These are phyloP conservation scores for Metschnikowia reukaufii DNA, from an alignment of 805 yeast genomes.

Conservation along the genomic window DNA sequence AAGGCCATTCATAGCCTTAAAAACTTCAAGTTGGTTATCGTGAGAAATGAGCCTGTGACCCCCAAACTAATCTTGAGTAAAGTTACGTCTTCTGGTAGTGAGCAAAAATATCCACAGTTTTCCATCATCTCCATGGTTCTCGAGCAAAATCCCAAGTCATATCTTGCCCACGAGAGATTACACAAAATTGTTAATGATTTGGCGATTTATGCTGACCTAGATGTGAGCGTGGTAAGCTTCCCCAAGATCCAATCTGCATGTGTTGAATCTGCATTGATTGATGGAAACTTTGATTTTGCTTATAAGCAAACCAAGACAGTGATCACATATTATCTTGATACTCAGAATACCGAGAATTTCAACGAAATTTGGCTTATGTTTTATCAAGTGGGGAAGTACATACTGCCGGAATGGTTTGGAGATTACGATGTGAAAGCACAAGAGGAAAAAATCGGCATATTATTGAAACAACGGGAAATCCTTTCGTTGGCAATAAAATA, in stretches of 20 bases:
- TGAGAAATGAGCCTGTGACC: conserved; percentile 15
- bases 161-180: conserved; percentile 44
- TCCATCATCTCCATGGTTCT: conserved; percentile 42
- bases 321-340: conserved; percentile 26
- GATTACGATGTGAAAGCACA: conserved; percentile 19
- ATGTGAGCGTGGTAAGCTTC: conserved; percentile 23
- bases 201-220: conserved; percentile 36
- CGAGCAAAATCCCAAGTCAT: conserved; percentile 55
- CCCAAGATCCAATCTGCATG: conserved; percentile 47
- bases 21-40: conserved; percentile 32
- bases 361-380: conserved; percentile 64
- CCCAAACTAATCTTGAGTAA: conserved; percentile 18
- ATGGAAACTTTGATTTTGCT: conserved; percentile 63
- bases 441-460: conserved; percentile 19
- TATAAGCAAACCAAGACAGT: conserved; percentile 41
- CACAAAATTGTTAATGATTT: conserved; percentile 42
- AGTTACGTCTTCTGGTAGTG: conserved; percentile 10
- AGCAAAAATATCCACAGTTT: conserved; percentile 16
- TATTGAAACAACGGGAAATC: conserved; percentile 54
- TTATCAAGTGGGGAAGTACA: conserved; percentile 67
- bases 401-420: conserved; percentile 25
- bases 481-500: conserved; percentile 51
- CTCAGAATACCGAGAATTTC: conserved; percentile 17
- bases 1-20: conserved; percentile 37
- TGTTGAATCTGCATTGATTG: conserved; percentile 65